Percentiles rank a stretch among this genome's conserved stretches.
Evolutionary conservation across 768 basidiomycete genomes (phyloP).

Genomic region (Tricholoma bakamatsutake): DNA sequence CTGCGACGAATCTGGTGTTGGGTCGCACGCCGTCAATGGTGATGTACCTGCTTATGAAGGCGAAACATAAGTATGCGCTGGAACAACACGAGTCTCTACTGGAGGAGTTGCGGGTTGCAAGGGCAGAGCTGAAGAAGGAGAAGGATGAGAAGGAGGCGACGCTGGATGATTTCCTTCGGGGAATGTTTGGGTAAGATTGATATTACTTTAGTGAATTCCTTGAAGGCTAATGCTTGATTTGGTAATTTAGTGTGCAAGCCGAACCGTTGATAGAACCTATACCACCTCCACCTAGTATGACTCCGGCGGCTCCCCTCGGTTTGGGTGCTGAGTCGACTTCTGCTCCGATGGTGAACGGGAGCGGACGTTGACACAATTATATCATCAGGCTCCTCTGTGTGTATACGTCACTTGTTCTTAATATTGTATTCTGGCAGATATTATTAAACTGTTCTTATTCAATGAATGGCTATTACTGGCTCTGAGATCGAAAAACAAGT

Average conservation of each 20-base stretch:
- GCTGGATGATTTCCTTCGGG: slow-evolving; percentile 47
- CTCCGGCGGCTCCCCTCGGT: slow-evolving; percentile 4
- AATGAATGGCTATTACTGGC: too few species aligned
- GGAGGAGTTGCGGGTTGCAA: slow-evolving; percentile 55
- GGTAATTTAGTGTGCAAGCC: slow-evolving; percentile 15
- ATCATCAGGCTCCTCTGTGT: not conserved
- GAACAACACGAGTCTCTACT: slow-evolving; percentile 62
- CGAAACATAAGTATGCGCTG: slow-evolving; percentile 65
- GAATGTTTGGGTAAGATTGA: slow-evolving; percentile 45
- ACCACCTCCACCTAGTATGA: slow-evolving; percentile 11
- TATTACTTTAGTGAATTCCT: not conserved
- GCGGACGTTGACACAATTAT: not conserved
- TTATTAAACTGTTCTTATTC: not conserved
- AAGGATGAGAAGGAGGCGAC: slow-evolving; percentile 56
- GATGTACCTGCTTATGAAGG: slow-evolving; percentile 70
- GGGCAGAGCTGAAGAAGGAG: slow-evolving; percentile 46
- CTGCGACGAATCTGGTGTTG: slow-evolving; percentile 55
- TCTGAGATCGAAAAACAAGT: too few species aligned
- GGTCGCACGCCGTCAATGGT: slow-evolving; percentile 67
- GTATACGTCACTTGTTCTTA: not conserved
- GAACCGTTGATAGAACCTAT: slow-evolving; percentile 19
- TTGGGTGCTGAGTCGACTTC: not conserved
- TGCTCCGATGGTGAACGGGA: not conserved
- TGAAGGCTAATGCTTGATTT: not conserved
- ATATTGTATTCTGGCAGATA: not conserved